These are phyloP conservation scores for Escallonia rubra DNA, from an alignment of 129 eudicot species.

Conservation along the genomic window DNA sequence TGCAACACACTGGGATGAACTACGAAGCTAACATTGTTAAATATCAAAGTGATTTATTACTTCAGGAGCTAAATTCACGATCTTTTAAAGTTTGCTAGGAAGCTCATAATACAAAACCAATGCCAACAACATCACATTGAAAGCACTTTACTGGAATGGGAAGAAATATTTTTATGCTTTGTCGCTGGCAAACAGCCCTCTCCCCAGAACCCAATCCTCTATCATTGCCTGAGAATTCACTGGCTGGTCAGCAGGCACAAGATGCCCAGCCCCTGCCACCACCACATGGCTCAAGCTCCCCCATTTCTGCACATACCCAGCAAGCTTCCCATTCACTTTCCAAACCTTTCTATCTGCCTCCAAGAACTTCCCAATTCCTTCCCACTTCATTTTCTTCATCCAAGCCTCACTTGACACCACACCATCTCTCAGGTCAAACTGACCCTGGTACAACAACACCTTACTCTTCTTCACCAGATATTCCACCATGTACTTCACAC, in stretches of 20 bases:
- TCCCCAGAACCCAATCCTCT: constrained; percentile 68
- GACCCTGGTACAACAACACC: constrained; percentile 60
- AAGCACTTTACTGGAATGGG: not conserved
- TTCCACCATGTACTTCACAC: constrained; percentile 66
- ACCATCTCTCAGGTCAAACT: constrained; percentile 57
- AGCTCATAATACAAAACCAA: not conserved
- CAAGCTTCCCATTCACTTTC: constrained; percentile 49
- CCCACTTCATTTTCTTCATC: constrained; percentile 66
- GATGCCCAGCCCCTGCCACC: constrained; percentile 71
- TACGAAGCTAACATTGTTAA: no score
- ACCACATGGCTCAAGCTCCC: constrained; percentile 44
- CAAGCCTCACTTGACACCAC: constrained; percentile 59
- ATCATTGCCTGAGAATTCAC: constrained; percentile 67
- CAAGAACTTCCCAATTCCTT: constrained; percentile 29
- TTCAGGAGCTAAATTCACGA: no score
- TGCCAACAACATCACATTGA: not conserved
- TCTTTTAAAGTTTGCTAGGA: no score
- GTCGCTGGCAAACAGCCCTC: constrained; percentile 37
- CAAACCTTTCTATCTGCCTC: constrained; percentile 63
- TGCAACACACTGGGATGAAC: no score
- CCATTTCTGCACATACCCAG: constrained; percentile 71
- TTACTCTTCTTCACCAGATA: constrained; percentile 40
- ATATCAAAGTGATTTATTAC: no score
- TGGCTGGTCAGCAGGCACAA: constrained; percentile 66
- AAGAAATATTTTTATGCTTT: not conserved